Evolutionary conservation across 495 filamentous ascomycete genomes (phyloP).

Genomic region (Trichocladium uniseriatum): DNA sequence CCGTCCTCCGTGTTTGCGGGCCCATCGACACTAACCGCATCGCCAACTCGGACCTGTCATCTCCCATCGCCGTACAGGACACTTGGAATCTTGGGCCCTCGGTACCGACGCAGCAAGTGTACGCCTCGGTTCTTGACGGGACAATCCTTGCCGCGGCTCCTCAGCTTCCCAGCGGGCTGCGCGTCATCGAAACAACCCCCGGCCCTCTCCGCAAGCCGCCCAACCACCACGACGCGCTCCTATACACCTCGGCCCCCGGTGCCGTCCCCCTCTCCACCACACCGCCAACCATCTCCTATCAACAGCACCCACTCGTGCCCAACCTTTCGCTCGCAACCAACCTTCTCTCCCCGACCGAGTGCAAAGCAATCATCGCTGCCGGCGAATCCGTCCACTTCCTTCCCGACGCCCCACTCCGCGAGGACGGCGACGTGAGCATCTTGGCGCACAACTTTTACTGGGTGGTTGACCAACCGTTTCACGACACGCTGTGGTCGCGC

Average conservation of each 20-base stretch:
- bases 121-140: slow-evolving; percentile 29
- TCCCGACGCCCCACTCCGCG: slow-evolving; percentile 37
- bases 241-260: slow-evolving; percentile 31
- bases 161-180: slow-evolving; percentile 18
- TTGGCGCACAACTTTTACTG: slow-evolving; percentile 47
- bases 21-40: slow-evolving; percentile 23
- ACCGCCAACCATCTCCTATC: slow-evolving; percentile 20
- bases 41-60: slow-evolving; percentile 2
- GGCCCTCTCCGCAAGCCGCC: slow-evolving; percentile 39
- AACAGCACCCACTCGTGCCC: slow-evolving; percentile 35
- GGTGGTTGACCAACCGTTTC: slow-evolving; percentile 36
- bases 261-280: slow-evolving; percentile 26
- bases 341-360: slow-evolving; percentile 18
- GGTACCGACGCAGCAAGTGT: slow-evolving; percentile 15
- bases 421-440: slow-evolving; percentile 36
- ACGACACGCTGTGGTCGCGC: slow-evolving; percentile 34
- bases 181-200: slow-evolving; percentile 35
- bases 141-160: slow-evolving; percentile 21
- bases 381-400: slow-evolving; percentile 37
- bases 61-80: slow-evolving; percentile 26
- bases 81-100: slow-evolving; percentile 28
- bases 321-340: slow-evolving; percentile 30
- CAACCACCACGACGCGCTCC: slow-evolving; percentile 38
- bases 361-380: slow-evolving; percentile 34
- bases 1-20: slow-evolving; percentile 33